Evolutionary conservation across 768 basidiomycete genomes (phyloP), one percentile per base, ranked within the genome.

Genomic region (Boletellus sp.): DNA sequence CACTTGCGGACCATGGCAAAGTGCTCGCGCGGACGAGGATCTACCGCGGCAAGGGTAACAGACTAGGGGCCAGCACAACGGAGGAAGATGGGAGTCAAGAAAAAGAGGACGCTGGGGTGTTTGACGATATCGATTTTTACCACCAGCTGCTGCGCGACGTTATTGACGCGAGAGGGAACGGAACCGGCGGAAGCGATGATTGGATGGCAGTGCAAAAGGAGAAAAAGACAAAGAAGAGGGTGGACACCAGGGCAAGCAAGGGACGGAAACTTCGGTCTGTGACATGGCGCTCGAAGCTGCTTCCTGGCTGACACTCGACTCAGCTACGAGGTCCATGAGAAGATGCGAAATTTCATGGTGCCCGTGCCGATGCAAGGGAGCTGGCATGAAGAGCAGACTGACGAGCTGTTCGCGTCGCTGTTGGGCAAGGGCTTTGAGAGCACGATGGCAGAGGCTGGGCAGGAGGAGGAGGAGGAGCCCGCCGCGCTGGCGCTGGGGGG

Each of bases 341-440:
- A 96, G 72, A 73, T 96, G 43, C 90, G 94, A 67, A 93, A 94
- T 68, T 98, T 97, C 65, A 95, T 95, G 87, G 90, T 94, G 2
- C 95, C 95, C 6, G 84, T 94, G 12, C 79, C 81, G 7, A 55
- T 57, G 17, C 65, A 70, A 31, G 83, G 82, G 24, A 78, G 72
- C 48, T 99, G 96, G 96, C 92, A 95, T 55, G 93, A 97, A 52
- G 92, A 93, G 62, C 96, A 98, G 71, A 79, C 94, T 47, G 94
- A 99, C 62, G 95, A 98, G 65, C 70, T 98, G 47, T 98, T 99
- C 69, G 78, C 83, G 22, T 91, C 89, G 24, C 68, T 99, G 38
- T 75, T 98, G 26, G 94, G 94, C 1, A 84, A 77, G 63, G 85
- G 85, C 8, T 83, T 80, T 48, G 79, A 81, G 58, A 62, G 64